Base-by-base conservation (phyloP, 2,329 filamentous ascomycete genomes). In the Aspergillus quadricinctus region DNA sequence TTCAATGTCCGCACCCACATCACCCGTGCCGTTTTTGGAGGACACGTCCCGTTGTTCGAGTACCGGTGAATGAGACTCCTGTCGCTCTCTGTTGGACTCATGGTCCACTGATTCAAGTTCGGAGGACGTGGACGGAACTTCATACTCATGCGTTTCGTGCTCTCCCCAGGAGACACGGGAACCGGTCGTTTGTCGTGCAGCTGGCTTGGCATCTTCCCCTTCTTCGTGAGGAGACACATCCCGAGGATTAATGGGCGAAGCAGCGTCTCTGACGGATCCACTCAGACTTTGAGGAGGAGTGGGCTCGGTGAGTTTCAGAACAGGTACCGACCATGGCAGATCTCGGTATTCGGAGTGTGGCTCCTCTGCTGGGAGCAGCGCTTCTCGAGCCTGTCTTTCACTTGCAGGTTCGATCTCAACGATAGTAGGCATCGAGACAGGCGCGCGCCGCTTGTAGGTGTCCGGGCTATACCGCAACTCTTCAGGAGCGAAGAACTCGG, bases 121-220 rank as follows among this genome's bases (percentile, higher is more conserved):
- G 10, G 71, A 72, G 14, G 69, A 81, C 6, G 85, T 82, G 52
- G 81, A 86, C 57, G 84, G 82, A 10, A 83, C 78, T 50, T 86
- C 82, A 58, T 84, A 88, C 57, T 83, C 81, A 67, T 87, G 84
- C 3, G 81, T 87, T 65, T 85, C 79, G 60, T 86, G 86, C 57
- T 85, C 77, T 10, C 84, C 86, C 85, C 84, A 88, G 11, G 80
- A 85, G 4, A 88, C 85, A 62, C 86, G 87, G 6, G 82, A 77
- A 27, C 65, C 69, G 23, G 73, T 71, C 6, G 75, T 74, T 31
- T 78, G 75, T 25, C 75, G 70, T 52, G 78, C 75, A n/a, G 43
- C 43, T 11, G 74, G 66, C 1, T 77, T 71, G 10, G 27, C 43
- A 17, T 78, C 66, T 37, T 77, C 66, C 52, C 82, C 78, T 10